These are phyloP conservation scores for Persicaria maculosa DNA, from an alignment of 148 eudicot genomes.

Conservation along the genomic window DNA sequence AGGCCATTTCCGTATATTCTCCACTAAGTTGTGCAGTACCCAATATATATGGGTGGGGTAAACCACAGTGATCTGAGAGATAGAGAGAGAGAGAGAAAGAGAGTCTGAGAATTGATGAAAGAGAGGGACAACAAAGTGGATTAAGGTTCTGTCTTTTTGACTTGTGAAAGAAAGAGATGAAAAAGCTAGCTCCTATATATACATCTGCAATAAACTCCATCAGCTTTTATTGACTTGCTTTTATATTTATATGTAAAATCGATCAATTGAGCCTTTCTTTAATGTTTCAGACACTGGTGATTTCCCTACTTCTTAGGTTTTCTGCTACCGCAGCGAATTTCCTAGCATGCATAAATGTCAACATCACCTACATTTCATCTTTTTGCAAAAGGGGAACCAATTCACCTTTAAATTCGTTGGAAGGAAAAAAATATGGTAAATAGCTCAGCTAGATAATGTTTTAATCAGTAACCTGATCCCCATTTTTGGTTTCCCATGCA, in stretches of 20 bases:
- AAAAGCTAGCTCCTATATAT: background rate
- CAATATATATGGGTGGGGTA: background rate
- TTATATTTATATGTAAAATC: too few species aligned
- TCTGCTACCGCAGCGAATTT: background rate
- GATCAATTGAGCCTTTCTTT: too few species aligned
- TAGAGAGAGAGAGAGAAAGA: background rate
- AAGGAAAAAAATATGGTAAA: too few species aligned
- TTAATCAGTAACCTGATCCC: too few species aligned
- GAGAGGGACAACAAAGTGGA: too few species aligned
- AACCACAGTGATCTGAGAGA: background rate
- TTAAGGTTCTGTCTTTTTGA: background rate
- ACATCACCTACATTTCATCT: background rate
- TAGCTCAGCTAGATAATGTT: too few species aligned
- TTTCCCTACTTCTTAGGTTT: too few species aligned
- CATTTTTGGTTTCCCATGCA: too few species aligned
- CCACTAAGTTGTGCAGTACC: background rate
- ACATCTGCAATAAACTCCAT: background rate
- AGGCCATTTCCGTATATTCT: background rate
- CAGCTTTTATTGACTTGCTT: background rate
- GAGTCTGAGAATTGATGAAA: background rate
- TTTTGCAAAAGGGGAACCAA: background rate
- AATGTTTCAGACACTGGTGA: too few species aligned
- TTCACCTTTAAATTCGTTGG: too few species aligned
- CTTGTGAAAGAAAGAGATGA: background rate
- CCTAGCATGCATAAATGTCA: background rate